Evolutionary conservation across 2,329 filamentous ascomycete genomes (phyloP).

Genomic region (Fusarium coicis): DNA sequence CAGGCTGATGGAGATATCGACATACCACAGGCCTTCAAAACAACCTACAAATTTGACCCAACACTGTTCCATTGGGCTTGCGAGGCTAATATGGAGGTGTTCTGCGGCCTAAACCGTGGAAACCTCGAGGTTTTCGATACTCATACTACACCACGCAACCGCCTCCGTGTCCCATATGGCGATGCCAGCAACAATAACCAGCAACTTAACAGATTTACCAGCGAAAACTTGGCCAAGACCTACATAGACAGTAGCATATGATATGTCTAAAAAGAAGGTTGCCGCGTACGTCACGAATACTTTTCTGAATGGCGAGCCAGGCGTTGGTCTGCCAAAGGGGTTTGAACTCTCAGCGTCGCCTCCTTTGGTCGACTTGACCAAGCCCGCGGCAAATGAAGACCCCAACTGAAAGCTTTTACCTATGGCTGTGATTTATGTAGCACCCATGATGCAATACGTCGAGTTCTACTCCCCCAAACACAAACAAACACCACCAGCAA

Average conservation of each 20-base stretch:
- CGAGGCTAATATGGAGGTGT: background rate
- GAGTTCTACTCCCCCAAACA: conserved; percentile 46
- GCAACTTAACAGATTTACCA: background rate
- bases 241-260: accelerated
- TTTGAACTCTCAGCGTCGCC: conserved; percentile 36
- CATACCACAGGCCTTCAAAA: background rate
- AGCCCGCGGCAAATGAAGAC: conserved; percentile 8
- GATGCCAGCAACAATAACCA: too few species aligned
- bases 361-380: conserved; percentile 33
- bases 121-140: background rate
- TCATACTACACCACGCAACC: background rate
- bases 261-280: conserved; percentile 45
- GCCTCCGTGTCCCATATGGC: background rate
- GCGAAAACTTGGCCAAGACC: background rate
- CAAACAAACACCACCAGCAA: conserved; percentile 1
- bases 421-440: conserved; percentile 37
- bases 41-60: background rate
- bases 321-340: conserved; percentile 45
- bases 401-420: conserved; percentile 27
- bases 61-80: accelerated
- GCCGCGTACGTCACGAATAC: conserved; percentile 55
- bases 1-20: background rate
- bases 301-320: conserved; percentile 38
- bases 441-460: conserved; percentile 44
- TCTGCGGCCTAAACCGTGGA: background rate